A percentile compares a stretch with the other conserved stretches of the same genome.
These are phyloP conservation scores for Penicillium diatomitis DNA, from an alignment of 495 filamentous ascomycete species.

Conservation along the genomic window DNA sequence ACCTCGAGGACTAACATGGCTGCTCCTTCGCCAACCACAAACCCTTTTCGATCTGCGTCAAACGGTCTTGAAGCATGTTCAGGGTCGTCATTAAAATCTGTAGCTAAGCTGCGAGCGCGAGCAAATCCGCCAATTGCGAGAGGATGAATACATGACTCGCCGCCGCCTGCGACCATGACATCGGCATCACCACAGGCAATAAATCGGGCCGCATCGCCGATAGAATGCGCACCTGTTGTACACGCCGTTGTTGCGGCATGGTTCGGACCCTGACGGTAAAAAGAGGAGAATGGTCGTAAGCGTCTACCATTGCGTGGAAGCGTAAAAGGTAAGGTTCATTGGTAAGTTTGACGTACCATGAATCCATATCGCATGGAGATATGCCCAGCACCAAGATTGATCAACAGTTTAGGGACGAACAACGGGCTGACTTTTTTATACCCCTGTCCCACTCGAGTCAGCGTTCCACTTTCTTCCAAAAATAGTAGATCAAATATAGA, in stretches of 20 bases:
- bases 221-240: slow-evolving; percentile 87
- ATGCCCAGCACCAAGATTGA: slow-evolving; percentile 90
- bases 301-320: background rate
- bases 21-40: slow-evolving; percentile 90
- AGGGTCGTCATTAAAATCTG: slow-evolving; percentile 68
- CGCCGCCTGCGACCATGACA: slow-evolving; percentile 89
- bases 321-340: background rate
- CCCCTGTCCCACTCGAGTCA: slow-evolving; percentile 42
- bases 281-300: background rate
- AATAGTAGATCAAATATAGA: background rate
- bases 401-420: slow-evolving; percentile 85
- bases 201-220: slow-evolving; percentile 86
- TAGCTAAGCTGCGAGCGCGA: slow-evolving; percentile 75
- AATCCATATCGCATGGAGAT: slow-evolving; percentile 91
- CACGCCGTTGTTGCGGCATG: slow-evolving; percentile 90
- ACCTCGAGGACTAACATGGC: slow-evolving; percentile 79
- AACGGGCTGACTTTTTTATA: slow-evolving; percentile 87
- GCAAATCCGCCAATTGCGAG: slow-evolving; percentile 88
- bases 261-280: slow-evolving; percentile 59
- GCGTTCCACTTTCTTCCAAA: background rate
- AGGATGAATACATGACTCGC: slow-evolving; percentile 94
- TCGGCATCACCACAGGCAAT: slow-evolving; percentile 85
- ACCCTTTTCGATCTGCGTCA: slow-evolving; percentile 70
- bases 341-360: slow-evolving; percentile 34
- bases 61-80: slow-evolving; percentile 73